Evolutionary conservation across 1,139 yeast genomes (phyloP), one percentile per base, ranked within the genome.

Genomic region (Candida buenavistaensis): DNA sequence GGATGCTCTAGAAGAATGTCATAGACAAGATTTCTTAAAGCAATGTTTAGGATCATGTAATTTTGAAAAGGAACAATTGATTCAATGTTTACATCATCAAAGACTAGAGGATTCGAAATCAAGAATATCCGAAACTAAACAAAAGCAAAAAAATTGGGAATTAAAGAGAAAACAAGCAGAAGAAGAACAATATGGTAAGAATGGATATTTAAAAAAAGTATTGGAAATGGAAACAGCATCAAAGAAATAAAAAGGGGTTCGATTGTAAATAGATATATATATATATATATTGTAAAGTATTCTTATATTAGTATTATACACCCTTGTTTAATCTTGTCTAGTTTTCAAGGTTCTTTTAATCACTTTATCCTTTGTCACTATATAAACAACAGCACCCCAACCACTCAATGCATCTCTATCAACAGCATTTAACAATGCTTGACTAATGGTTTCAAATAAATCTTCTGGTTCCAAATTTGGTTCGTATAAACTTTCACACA

Each of bases 391-490:
- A 11, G 96, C 97, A 53, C 99, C 99, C 97, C 97, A 92, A 44
- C 98, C 98, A 33, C 95, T 82, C 45, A 94, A 73, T 5, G 97
- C 96, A 65, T 94, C 98, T 72, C 99, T 84, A 61, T 94, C 99
- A 28, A 86, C 95, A 14, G 97, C 97, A 59, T 86, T 89, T 65
- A 92, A 72, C 45, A 94, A 68, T 1, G 97, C 90, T 65, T 94
- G 99, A 51, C 95, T 83, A 50, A 90, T 85, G 30, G 97, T 90
- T 62, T 94, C 98, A 59, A 94, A 94, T 53, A 94, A 72, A 58
- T 92, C 97, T 48, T 94, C 98, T 4, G 98, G 92, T 59, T 80
- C 97, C 51, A 92, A 72, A 54, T 84, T 68, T 26, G 97, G 97
- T 62, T 92, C 97, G 63, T 88, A 92, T 42, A 94, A 72, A n/a